Base-by-base conservation (phyloP, 495 filamentous ascomycete species). In the Bathelium albidoporum region DNA sequence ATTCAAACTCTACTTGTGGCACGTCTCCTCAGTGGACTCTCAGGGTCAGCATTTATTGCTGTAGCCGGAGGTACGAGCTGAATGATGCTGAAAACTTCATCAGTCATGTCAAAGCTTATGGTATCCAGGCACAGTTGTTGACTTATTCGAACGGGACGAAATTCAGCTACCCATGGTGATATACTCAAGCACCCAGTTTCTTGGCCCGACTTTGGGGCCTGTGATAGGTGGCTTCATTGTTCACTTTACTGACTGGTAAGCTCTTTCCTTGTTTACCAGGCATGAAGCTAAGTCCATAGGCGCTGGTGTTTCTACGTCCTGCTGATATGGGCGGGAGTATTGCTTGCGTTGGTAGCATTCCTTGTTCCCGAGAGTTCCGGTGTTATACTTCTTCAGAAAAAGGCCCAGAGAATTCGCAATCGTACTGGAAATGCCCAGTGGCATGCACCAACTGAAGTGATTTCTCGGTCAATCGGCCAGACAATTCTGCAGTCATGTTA, bases 51-150 rank as follows among this genome's bases (percentile, higher is more conserved):
- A 0, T 96, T 96, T 71, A 87, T 84, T 4, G 94, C 90, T 9
- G 93, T 96, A 87, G 89, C 95, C 2, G 93, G 93, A 34, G 93
- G 93, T 0, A 88, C n/a, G n/a, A n/a, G n/a, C n/a, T n/a, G n/a
- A n/a, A n/a, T n/a, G n/a, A n/a, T 97, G 43, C 43, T 18, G 43
- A 14, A 49, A 20, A 49, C 3, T 49, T 20, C 43, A 18, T 18
- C 20, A 20, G n/a, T 7, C 9, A 49, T 7, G 20, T 18, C 20
- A 20, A n/a, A 14, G 20, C 10, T 49, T 3, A 14, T 3, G 18
- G 4, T 3, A n/a, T 10, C 3, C 43, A 49, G 92, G 90, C 0
- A 95, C 90, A 9, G 87, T 97, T 32, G 86, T 85, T 59, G 93
- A 97, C 68, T 86, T 96, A 63, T 97, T 90, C 73, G 85, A 87